Evolutionary conservation across 192 early-diverging fungal genomes (phyloP).

Genomic region (Lobosporangium transversale): DNA sequence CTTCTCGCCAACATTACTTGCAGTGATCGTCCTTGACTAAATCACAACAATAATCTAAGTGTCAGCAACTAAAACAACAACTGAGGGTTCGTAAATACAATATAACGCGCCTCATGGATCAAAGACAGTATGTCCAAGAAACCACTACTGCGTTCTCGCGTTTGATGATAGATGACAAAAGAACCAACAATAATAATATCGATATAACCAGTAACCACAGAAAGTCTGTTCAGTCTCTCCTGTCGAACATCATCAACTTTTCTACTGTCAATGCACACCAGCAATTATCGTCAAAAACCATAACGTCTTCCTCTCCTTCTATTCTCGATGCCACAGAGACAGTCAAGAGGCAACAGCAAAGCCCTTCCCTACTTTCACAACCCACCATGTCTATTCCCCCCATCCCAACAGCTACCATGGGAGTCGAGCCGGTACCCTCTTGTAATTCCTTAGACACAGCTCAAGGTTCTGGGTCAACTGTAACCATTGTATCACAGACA

Average conservation of each 20-base stretch:
- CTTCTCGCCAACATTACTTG: too few relatives aligned
- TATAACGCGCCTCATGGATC: slow-evolving; percentile 13
- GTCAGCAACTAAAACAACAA: slow-evolving; percentile 6
- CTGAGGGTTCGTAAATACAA: slow-evolving; percentile 9
- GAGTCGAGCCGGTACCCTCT: slow-evolving; percentile 17
- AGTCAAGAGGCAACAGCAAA: slow-evolving; percentile 18
- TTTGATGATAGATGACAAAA: slow-evolving; percentile 12
- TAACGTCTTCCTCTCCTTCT: too few relatives aligned
- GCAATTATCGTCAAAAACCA: too few relatives aligned
- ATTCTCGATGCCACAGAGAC: too few relatives aligned
- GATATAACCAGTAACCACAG: too few relatives aligned
- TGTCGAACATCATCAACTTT: too few relatives aligned
- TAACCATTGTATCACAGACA: background rate
- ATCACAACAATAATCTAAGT: background rate
- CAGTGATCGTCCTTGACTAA: too few relatives aligned
- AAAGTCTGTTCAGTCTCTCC: too few relatives aligned
- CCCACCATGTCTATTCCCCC: slow-evolving; percentile 20
- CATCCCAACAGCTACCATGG: slow-evolving; percentile 33
- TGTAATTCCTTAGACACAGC: slow-evolving; percentile 1
- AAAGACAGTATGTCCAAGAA: slow-evolving; percentile 29
- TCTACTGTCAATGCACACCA: too few relatives aligned
- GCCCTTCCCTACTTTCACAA: slow-evolving; percentile 6
- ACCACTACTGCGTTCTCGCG: slow-evolving; percentile 31
- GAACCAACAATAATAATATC: too few relatives aligned
- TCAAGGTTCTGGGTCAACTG: background rate